Evolutionary conservation across 192 early-diverging fungal species (phyloP).

Genomic region (Entomortierella beljakovae): DNA sequence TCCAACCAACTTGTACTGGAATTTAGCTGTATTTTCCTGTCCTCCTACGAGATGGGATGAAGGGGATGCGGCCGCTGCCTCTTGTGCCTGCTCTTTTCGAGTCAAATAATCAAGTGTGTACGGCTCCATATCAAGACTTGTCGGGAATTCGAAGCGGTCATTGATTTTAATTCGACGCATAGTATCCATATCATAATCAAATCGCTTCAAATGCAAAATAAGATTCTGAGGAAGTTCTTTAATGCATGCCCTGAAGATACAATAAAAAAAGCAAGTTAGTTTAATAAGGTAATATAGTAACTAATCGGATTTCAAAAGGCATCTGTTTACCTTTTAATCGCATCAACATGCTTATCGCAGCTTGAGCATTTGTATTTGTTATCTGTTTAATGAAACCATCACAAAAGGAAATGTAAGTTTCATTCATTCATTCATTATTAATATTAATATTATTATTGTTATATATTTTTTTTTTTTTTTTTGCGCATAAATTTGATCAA

Average conservation of each 20-base stretch:
- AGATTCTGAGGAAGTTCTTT: conserved; percentile 65
- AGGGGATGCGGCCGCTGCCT: conserved; percentile 32
- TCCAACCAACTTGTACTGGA: conserved; percentile 63
- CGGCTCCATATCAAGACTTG: conserved; percentile 64
- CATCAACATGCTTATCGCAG: conserved; percentile 67
- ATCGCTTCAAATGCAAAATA: conserved; percentile 74
- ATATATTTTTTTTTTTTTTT: too few relatives aligned
- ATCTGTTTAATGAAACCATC: conserved; percentile 39
- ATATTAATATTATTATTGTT: too few relatives aligned
- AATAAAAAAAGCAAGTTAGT: too few relatives aligned
- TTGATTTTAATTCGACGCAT: conserved; percentile 70
- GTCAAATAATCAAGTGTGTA: conserved; percentile 61
- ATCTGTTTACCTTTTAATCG: conserved; percentile 61
- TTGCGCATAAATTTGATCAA: not conserved
- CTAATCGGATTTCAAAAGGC: not conserved
- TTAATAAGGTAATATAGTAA: conserved; percentile 17
- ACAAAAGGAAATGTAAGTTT: not conserved
- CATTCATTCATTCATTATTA: not conserved
- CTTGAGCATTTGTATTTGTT: conserved; percentile 64
- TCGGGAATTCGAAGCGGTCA: conserved; percentile 69
- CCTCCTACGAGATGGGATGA: not conserved
- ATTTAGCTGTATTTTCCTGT: conserved; percentile 26
- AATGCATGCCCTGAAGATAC: conserved; percentile 67
- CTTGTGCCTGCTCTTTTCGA: conserved; percentile 51
- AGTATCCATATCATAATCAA: conserved; percentile 69